Conservation (phyloP, 139 green algal genomes). For the Micromonas commoda region DNA sequence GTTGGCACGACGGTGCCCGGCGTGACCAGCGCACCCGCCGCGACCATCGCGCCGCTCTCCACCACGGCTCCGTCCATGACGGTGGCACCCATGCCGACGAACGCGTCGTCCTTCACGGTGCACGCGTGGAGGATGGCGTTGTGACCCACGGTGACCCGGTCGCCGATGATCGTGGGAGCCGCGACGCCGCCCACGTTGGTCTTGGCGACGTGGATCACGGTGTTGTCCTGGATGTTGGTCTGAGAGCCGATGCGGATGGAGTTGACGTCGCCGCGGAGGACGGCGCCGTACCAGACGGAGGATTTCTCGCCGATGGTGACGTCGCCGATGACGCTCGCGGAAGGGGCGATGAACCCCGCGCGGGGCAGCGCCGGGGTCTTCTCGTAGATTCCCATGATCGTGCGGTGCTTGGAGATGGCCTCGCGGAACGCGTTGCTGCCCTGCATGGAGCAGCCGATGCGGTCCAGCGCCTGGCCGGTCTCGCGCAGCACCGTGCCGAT, state of each 20-base stretch:
- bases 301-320: conserved; percentile 69
- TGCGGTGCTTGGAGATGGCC: conserved; percentile 38
- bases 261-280: conserved; percentile 78
- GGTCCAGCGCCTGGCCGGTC: conserved; percentile 84
- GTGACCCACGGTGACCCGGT: conserved; percentile 70
- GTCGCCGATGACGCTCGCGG: conserved; percentile 72
- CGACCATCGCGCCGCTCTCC: conserved; percentile 71
- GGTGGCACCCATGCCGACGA: conserved; percentile 92
- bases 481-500: conserved; percentile 80
- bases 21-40: conserved; percentile 78
- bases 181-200: conserved; percentile 37
- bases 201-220: conserved; percentile 63
- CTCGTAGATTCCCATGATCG: conserved; percentile 57
- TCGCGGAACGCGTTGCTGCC: conserved; percentile 80
- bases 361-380: conserved; percentile 54
- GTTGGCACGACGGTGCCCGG: conserved; percentile 59
- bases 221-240: conserved; percentile 92
- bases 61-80: conserved; percentile 71
- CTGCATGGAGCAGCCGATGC: conserved; percentile 72
- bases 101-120: conserved; percentile 72
- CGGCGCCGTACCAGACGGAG: conserved; percentile 84
- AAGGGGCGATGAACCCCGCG: conserved; percentile 78
- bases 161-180: conserved; percentile 64
- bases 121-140: conserved; percentile 67
- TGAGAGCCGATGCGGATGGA: conserved; percentile 70